phyloP scores from a whole-genome alignment of 2,329 filamentous ascomycete species.

The Diaporthe ilicicola region DNA sequence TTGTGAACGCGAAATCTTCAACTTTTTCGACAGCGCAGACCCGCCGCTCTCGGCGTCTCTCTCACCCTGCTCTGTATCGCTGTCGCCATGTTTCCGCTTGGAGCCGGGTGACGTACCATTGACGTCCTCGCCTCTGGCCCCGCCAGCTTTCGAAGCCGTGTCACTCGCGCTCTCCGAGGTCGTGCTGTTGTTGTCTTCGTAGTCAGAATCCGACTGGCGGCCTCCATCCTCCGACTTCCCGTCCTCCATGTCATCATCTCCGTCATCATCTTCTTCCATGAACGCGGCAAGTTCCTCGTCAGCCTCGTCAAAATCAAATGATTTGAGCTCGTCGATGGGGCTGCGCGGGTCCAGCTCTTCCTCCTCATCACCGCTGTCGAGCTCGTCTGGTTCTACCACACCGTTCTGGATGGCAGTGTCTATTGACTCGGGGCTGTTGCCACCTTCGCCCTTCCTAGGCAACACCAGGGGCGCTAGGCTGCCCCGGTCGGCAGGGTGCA shows the following conservation, averaged over 20 bases:
- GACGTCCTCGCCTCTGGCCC: slow-evolving; percentile 31
- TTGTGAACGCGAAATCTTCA: slow-evolving; percentile 54
- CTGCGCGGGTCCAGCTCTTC: slow-evolving; percentile 43
- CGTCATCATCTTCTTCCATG: slow-evolving; percentile 55
- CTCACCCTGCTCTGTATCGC: slow-evolving; percentile 33
- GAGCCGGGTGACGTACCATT: slow-evolving; percentile 29
- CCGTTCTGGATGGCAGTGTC: slow-evolving; percentile 45
- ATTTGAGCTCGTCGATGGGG: slow-evolving; percentile 64
- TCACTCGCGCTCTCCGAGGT: slow-evolving; percentile 24
- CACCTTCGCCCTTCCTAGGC: slow-evolving; percentile 17
- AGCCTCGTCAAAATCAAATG: slow-evolving; percentile 69
- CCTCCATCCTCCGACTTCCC: slow-evolving; percentile 30
- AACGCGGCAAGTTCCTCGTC: slow-evolving; percentile 83
- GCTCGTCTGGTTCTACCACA: slow-evolving; percentile 54
- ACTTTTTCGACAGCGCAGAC: slow-evolving; percentile 57
- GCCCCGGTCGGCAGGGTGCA: slow-evolving; percentile 72
- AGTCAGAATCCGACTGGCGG: slow-evolving; percentile 20
- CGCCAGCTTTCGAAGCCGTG: slow-evolving; percentile 34
- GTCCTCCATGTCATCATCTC: slow-evolving; percentile 35
- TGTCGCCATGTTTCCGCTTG: slow-evolving; percentile 43
- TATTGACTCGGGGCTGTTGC: slow-evolving; percentile 31
- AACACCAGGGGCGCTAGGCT: slow-evolving; percentile 13
- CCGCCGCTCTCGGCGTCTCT: slow-evolving; percentile 43
- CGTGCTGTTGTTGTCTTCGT: slow-evolving; percentile 22
- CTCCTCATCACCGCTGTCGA: slow-evolving; percentile 47